Evolutionary conservation across 2,329 filamentous ascomycete genomes (phyloP), one percentile per base, ranked within the genome.

Genomic region (Drechslerella dactyloides): DNA sequence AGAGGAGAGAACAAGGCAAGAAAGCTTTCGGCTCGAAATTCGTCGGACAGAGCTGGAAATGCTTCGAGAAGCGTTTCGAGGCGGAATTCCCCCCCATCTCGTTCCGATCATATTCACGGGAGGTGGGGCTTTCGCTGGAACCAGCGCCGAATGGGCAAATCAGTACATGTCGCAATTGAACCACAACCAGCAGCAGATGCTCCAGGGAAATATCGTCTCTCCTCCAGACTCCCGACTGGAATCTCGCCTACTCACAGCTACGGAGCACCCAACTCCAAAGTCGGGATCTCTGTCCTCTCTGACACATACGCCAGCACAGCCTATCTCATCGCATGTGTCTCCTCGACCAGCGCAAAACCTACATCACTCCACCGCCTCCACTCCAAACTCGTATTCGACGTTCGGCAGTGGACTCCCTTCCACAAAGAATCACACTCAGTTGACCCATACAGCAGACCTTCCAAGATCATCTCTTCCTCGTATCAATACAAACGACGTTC

Each of bases 71-170:
- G 83, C 83, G 17, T 80, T 84, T 76, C 80, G 81, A 72, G 81
- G 82, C 57, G 83, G 82, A 60, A 79, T 85, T 44, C 83, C 83
- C 42, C 82, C 83, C 65, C 79, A 82, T 33, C 80, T 84, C 51
- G 81, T 85, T 17, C 83, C 83, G 35, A 81, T 84, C 72, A 84
- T 85, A 74, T 84, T 84, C 76, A 82, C 82, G 60, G 83, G 83
- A 33, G 82, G 82, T 53, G 80, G 81, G 6, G 81, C 80, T 56
- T 79, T 84, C 13, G 81, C 82, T 33, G 82, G 80, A 74, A 79
- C 82, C 74, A 83, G 81, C 74, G 78, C 81, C 37, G 83, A 84
- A 55, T 83, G 80, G 81, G 77, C 84, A 63, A 82, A 83, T 73
- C 81, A 84, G 66, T 84, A 84, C 64, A 79, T 80, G 23, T 78